phyloP scores from a whole-genome alignment of 31 red algal species.

The Odonthalia washingtoniensis region DNA sequence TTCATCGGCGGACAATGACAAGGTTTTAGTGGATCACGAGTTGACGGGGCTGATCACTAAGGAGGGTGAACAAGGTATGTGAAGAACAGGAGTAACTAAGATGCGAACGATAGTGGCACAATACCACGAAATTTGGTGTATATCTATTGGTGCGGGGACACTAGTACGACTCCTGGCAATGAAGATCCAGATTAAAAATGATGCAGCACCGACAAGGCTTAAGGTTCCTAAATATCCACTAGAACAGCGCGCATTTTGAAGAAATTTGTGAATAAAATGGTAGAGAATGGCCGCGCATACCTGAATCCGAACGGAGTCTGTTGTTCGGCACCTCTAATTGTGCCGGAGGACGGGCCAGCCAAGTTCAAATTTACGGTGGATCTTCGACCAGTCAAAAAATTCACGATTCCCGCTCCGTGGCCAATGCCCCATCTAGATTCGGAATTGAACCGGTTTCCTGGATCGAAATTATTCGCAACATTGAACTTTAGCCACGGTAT shows the following conservation, averaged over 20 bases:
- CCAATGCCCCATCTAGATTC: constrained; percentile 10
- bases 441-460: background rate
- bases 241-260: background rate
- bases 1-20: too few species aligned
- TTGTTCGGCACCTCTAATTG: too few species aligned
- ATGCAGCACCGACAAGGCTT: background rate
- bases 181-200: background rate
- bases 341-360: too few species aligned
- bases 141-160: background rate
- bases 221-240: background rate
- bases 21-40: background rate
- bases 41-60: background rate
- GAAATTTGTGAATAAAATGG: background rate
- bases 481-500: background rate
- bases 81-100: background rate
- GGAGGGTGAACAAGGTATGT: background rate
- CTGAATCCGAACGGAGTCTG: too few species aligned
- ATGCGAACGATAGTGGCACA: background rate
- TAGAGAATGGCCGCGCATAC: background rate
- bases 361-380: background rate
- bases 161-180: background rate
- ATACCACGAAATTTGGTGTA: background rate
- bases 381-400: background rate
- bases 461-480: background rate
- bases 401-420: background rate